Evolutionary conservation across 495 filamentous ascomycete species (phyloP).

Genomic region (Penicillium steckii): DNA sequence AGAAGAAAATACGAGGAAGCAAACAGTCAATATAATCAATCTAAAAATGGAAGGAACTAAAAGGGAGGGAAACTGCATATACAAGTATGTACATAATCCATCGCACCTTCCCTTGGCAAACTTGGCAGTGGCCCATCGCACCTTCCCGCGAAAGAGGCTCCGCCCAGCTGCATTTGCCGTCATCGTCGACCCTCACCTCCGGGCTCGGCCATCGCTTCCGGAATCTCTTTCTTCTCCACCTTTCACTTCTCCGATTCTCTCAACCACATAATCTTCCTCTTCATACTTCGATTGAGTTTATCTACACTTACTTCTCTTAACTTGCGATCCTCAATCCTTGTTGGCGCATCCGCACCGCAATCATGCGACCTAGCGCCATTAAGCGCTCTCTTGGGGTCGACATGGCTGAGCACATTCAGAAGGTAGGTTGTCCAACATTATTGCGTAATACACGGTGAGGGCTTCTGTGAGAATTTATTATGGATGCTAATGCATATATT

Average conservation of each 20-base stretch:
- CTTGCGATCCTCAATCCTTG: conserved; percentile 16
- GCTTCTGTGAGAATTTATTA: background rate
- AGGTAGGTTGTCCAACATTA: conserved; percentile 45
- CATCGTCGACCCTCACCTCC: conserved; percentile 7
- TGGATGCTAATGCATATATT: conserved; percentile 15
- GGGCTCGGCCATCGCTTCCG: background rate
- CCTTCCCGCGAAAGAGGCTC: background rate
- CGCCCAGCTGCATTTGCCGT: background rate
- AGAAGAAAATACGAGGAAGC: too few relatives aligned
- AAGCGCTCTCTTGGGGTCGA: conserved; percentile 61
- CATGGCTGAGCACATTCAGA: conserved; percentile 60
- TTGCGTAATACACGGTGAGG: background rate
- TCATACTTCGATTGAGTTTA: too few relatives aligned
- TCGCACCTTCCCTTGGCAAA: background rate
- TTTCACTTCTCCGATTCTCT: background rate
- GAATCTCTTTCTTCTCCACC: background rate
- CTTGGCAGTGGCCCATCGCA: background rate
- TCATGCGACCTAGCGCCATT: conserved; percentile 54
- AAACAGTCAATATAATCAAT: too few relatives aligned
- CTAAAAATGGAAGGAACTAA: too few relatives aligned
- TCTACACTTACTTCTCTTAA: too few relatives aligned
- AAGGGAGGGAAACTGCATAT: too few relatives aligned
- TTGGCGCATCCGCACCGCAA: conserved; percentile 24
- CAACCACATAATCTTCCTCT: too few relatives aligned
- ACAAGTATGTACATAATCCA: too few relatives aligned